phyloP scores from a whole-genome alignment of 2,329 filamentous ascomycete species.

The Basipetospora chlamydospora region DNA sequence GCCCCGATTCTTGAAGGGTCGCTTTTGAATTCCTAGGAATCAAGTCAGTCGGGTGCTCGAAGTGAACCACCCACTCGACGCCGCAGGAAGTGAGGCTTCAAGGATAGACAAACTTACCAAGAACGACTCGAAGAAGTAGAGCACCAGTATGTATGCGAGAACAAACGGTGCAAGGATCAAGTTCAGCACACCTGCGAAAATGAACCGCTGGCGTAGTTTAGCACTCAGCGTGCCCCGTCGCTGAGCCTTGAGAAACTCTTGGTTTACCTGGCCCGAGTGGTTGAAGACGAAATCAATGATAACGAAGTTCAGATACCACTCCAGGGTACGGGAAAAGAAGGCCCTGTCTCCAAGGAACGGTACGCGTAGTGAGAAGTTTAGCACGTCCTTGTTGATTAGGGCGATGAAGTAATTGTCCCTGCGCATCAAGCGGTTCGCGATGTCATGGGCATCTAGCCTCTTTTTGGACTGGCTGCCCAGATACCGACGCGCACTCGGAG shows the following conservation, averaged over 20 bases:
- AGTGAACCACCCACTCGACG: too few relatives aligned
- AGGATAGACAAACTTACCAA: constrained; percentile 54
- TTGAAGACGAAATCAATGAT: constrained; percentile 93
- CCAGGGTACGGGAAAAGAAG: constrained; percentile 75
- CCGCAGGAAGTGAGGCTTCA: too few relatives aligned
- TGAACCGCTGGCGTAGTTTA: constrained; percentile 62
- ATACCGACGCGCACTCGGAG: constrained; percentile 35
- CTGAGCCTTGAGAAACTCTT: constrained; percentile 71
- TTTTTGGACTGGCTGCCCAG: constrained; percentile 83
- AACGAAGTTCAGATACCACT: constrained; percentile 84
- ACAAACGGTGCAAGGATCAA: constrained; percentile 77
- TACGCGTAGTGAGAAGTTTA: constrained; percentile 74
- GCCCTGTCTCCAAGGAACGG: constrained; percentile 70
- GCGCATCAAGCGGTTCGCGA: constrained; percentile 92
- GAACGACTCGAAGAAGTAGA: constrained; percentile 92
- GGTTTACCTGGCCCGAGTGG: constrained; percentile 70
- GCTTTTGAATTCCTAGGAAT: constrained; percentile 71
- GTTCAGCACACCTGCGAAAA: constrained; percentile 74
- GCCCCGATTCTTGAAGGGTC: constrained; percentile 80
- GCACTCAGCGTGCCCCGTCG: constrained; percentile 66
- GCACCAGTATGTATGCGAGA: constrained; percentile 70
- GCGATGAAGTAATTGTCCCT: constrained; percentile 95
- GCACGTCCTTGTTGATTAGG: constrained; percentile 89
- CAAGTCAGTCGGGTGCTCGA: not conserved
- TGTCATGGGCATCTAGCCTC: constrained; percentile 88